Conservation (phyloP, 768 basidiomycete species). For the Collybiopsis luxurians region DNA sequence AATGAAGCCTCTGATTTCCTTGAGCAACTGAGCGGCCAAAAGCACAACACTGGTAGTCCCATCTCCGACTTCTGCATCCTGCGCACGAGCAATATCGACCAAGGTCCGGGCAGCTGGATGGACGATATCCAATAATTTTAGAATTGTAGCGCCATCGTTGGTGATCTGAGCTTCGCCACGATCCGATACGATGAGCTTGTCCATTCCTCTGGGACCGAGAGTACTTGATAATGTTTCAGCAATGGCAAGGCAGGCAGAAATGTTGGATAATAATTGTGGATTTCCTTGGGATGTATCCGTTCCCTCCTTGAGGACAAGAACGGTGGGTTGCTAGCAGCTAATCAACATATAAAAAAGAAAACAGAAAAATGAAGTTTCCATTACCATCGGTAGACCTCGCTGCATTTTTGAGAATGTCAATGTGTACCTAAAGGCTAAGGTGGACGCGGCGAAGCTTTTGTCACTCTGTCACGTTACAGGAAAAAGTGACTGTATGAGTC, state of each 20-base stretch:
- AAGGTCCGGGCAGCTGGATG: slow-evolving; percentile 98
- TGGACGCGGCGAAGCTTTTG: slow-evolving; percentile 15
- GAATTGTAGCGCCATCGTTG: slow-evolving; percentile 98
- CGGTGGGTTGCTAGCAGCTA: slow-evolving; percentile 84
- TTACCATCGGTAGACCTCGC: slow-evolving; percentile 77
- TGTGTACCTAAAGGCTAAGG: too few relatives aligned
- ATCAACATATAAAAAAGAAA: slow-evolving; percentile 1
- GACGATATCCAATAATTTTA: slow-evolving; percentile 95
- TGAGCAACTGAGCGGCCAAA: slow-evolving; percentile 89
- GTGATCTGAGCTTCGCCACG: slow-evolving; percentile 98
- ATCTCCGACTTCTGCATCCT: slow-evolving; percentile 98
- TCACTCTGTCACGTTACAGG: slow-evolving; percentile 30
- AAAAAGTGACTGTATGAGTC: slow-evolving; percentile 32
- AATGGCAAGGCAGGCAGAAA: slow-evolving; percentile 93
- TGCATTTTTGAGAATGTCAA: too few relatives aligned
- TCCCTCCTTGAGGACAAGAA: slow-evolving; percentile 93
- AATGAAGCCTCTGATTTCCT: slow-evolving; percentile 87
- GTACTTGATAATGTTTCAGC: slow-evolving; percentile 90
- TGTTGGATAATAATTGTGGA: slow-evolving; percentile 90
- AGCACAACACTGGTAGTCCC: slow-evolving; percentile 97
- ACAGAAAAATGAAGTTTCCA: slow-evolving; percentile 6
- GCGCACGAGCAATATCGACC: slow-evolving; percentile 96
- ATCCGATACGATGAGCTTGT: slow-evolving; percentile 93
- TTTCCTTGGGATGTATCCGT: slow-evolving; percentile 96
- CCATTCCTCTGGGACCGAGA: slow-evolving; percentile 98